phyloP scores from a whole-genome alignment of 371 early-diverging fungal species.

The Rhizomucor pusillus region DNA sequence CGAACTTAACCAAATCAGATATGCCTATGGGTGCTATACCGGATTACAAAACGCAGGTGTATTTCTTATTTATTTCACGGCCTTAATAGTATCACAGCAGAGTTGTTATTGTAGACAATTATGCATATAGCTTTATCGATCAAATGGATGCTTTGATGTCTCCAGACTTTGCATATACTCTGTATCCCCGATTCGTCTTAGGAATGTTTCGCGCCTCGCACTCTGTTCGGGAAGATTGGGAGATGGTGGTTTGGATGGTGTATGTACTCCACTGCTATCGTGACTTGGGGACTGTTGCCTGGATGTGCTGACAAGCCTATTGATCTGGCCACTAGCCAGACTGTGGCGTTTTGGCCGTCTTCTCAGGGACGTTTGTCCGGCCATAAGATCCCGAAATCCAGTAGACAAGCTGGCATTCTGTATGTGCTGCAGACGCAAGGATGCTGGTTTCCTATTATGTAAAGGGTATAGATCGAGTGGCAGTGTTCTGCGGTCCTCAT shows the following conservation, averaged over 20 bases:
- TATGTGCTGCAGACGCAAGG: conserved; percentile 2
- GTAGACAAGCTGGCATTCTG: neutral
- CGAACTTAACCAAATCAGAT: conserved; percentile 24
- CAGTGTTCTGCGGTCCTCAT: neutral
- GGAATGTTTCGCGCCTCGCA: neutral
- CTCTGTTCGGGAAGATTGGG: too few species aligned
- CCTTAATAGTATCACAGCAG: conserved; percentile 19
- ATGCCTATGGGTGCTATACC: conserved; percentile 19
- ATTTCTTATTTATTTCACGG: conserved; percentile 36
- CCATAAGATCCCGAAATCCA: too few species aligned
- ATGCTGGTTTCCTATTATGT: neutral
- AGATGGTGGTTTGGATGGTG: too few species aligned
- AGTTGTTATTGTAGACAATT: neutral
- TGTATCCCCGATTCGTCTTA: too few species aligned
- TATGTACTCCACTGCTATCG: neutral
- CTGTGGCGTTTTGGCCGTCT: conserved; percentile 6
- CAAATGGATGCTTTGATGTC: conserved; percentile 1
- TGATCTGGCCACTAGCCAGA: conserved; percentile 6
- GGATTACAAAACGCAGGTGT: conserved; percentile 35
- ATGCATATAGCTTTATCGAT: neutral
- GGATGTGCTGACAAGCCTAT: neutral
- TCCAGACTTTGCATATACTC: neutral
- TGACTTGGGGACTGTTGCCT: neutral
- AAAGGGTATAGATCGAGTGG: conserved; percentile 4
- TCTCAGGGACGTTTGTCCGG: too few species aligned